A percentile compares a stretch with the other conserved stretches of the same genome.
Evolutionary conservation across 106 monocot species (phyloP).

Genomic region (Phalaenopsis equestris): DNA sequence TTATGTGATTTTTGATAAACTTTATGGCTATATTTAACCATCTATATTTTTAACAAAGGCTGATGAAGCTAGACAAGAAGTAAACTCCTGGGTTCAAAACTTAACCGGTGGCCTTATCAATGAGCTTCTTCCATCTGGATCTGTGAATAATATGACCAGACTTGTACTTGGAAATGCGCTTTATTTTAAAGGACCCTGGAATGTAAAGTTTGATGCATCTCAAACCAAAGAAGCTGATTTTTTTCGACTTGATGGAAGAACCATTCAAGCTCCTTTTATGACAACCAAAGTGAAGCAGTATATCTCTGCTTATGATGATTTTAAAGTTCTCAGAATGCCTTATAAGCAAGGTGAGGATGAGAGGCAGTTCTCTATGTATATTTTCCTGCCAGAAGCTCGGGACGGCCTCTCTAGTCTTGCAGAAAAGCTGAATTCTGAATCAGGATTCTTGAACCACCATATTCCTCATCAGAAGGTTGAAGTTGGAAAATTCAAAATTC

Average conservation of each 20-base stretch:
- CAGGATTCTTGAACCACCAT: slow-evolving; percentile 31
- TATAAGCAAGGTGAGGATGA: slow-evolving; percentile 55
- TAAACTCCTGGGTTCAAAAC: slow-evolving; percentile 70
- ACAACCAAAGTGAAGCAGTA: slow-evolving; percentile 36
- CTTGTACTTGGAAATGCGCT: slow-evolving; percentile 72
- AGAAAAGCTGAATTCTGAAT: slow-evolving; percentile 45
- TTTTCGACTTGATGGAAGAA: slow-evolving; percentile 38
- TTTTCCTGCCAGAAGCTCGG: slow-evolving; percentile 52
- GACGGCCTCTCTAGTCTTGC: slow-evolving; percentile 43
- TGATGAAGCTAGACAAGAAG: slow-evolving; percentile 44
- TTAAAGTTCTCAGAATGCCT: slow-evolving; percentile 57
- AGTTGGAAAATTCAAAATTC: slow-evolving; percentile 50
- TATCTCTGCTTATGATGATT: slow-evolving; percentile 35
- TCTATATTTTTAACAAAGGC: slow-evolving; percentile 25
- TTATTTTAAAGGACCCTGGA: slow-evolving; percentile 83
- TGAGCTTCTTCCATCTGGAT: slow-evolving; percentile 52
- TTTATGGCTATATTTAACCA: background rate
- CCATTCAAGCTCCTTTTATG: slow-evolving; percentile 47
- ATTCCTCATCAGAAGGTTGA: slow-evolving; percentile 26
- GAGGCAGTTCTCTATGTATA: slow-evolving; percentile 76
- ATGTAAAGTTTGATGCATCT: slow-evolving; percentile 48
- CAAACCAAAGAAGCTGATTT: slow-evolving; percentile 40
- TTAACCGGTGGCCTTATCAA: slow-evolving; percentile 54
- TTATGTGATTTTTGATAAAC: background rate
- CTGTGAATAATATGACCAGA: slow-evolving; percentile 44